Evolutionary conservation across 495 filamentous ascomycete genomes (phyloP).

Genomic region (Xylaria palmicola): DNA sequence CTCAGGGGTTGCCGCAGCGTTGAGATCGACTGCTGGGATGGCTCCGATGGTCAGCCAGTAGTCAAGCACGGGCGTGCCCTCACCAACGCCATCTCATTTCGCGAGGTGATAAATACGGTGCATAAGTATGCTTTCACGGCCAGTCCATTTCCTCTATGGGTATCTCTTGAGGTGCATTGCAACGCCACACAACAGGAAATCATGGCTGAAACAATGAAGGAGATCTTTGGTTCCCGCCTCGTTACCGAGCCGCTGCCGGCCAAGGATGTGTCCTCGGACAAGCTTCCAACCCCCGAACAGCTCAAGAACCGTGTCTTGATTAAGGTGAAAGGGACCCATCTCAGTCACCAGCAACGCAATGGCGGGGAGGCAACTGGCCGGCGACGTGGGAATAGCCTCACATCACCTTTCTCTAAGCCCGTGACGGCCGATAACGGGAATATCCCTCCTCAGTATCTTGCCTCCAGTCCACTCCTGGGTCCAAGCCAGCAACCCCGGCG

Average conservation of each 20-base stretch:
- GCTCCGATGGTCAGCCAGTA: conserved; percentile 76
- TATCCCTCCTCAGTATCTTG: conserved; percentile 52
- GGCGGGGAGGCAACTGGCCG: conserved; percentile 47
- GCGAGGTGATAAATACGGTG: conserved; percentile 87
- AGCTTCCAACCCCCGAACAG: conserved; percentile 82
- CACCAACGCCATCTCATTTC: conserved; percentile 81
- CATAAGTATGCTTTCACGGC: conserved; percentile 87
- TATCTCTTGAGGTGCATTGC: conserved; percentile 96
- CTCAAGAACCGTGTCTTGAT: conserved; percentile 80
- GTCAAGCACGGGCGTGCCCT: conserved; percentile 89
- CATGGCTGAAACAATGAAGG: conserved; percentile 90
- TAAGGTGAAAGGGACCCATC: conserved; percentile 77
- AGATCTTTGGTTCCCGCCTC: conserved; percentile 74
- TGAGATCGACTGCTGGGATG: conserved; percentile 98
- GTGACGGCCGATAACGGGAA: conserved; percentile 52
- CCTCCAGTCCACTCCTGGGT: conserved; percentile 56
- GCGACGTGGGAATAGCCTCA: conserved; percentile 73
- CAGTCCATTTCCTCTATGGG: conserved; percentile 79
- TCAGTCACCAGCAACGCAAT: conserved; percentile 39
- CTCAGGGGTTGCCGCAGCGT: conserved; percentile 88
- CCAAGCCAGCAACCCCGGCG: conserved; percentile 37
- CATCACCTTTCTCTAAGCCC: conserved; percentile 69
- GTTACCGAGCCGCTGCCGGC: conserved; percentile 71
- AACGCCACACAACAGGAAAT: conserved; percentile 73
- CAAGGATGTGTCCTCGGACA: conserved; percentile 59